These are phyloP conservation scores for Gnomoniopsis smithogilvyi DNA, from an alignment of 2,329 filamentous ascomycete species.

Conservation along the genomic window DNA sequence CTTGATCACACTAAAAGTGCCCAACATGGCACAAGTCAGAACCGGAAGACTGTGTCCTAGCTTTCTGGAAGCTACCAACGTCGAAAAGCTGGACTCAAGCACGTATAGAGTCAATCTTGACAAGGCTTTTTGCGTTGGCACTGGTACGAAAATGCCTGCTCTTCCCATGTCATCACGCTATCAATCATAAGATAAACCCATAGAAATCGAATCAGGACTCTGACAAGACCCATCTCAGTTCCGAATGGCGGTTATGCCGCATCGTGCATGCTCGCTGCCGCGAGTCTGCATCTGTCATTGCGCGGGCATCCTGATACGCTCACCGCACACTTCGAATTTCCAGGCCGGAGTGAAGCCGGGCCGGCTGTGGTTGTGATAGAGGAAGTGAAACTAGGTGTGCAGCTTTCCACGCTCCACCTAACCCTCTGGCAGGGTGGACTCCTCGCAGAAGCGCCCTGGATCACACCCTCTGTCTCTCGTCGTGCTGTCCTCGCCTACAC, in stretches of 20 bases:
- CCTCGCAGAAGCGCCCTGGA: constrained; percentile 31
- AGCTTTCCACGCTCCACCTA: constrained; percentile 39
- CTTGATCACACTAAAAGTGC: not conserved
- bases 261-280: constrained; percentile 35
- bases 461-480: constrained; percentile 27
- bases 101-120: constrained; percentile 23
- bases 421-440: constrained; percentile 37
- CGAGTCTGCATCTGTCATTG: constrained; percentile 30
- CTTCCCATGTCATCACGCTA: not conserved
- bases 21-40: not conserved
- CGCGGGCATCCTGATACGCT: constrained; percentile 35
- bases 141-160: constrained; percentile 13
- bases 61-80: constrained; percentile 22
- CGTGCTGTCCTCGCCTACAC: constrained; percentile 35
- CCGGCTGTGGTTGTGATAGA: constrained; percentile 36
- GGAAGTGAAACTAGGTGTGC: constrained; percentile 39
- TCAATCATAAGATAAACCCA: not conserved
- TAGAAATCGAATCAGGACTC: too few relatives aligned
- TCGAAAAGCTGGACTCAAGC: constrained; percentile 21
- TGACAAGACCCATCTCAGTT: constrained; percentile 24
- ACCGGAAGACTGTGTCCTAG: not conserved
- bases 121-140: constrained; percentile 25
- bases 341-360: constrained; percentile 35
- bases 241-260: constrained; percentile 47
- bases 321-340: constrained; percentile 38